Evolutionary conservation across 2,329 filamentous ascomycete genomes (phyloP).

Genomic region (Talaromyces rugulosus): DNA sequence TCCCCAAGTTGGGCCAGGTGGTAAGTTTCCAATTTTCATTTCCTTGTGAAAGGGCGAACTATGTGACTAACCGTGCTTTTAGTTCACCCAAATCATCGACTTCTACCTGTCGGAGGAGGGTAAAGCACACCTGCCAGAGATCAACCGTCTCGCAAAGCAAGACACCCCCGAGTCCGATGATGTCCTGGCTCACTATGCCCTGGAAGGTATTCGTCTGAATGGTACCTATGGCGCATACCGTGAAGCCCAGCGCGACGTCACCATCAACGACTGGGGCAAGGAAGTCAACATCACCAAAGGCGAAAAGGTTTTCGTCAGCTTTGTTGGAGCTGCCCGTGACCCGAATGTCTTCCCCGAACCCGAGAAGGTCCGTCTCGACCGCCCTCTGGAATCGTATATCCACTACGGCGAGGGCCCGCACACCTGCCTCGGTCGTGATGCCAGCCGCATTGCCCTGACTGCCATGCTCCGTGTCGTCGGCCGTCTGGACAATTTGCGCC

Average conservation of each 20-base stretch:
- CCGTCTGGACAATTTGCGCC: constrained; percentile 55
- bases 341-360: constrained; percentile 58
- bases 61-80: not conserved
- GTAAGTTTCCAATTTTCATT: constrained; percentile 40
- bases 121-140: constrained; percentile 53
- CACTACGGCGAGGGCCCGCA: constrained; percentile 62
- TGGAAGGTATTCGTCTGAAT: constrained; percentile 68
- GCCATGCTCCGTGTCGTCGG: constrained; percentile 67
- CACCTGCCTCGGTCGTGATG: constrained; percentile 58
- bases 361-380: constrained; percentile 56
- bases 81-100: constrained; percentile 70
- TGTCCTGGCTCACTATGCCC: constrained; percentile 62
- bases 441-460: constrained; percentile 58
- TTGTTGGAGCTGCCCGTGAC: constrained; percentile 57
- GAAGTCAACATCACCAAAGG: constrained; percentile 52
- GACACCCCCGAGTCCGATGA: constrained; percentile 57
- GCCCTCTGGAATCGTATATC: constrained; percentile 62
- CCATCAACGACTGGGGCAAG: constrained; percentile 49
- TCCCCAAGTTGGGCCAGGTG: constrained; percentile 67
- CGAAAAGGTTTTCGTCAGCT: constrained; percentile 61
- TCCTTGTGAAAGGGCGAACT: constrained; percentile 16
- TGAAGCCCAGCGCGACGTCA: constrained; percentile 45
- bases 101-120: constrained; percentile 63
- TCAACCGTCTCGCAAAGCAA: constrained; percentile 57
- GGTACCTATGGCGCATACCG: constrained; percentile 61